Base-by-base conservation (phyloP, 805 yeast genomes). In the Yarrowia keelungensis region DNA sequence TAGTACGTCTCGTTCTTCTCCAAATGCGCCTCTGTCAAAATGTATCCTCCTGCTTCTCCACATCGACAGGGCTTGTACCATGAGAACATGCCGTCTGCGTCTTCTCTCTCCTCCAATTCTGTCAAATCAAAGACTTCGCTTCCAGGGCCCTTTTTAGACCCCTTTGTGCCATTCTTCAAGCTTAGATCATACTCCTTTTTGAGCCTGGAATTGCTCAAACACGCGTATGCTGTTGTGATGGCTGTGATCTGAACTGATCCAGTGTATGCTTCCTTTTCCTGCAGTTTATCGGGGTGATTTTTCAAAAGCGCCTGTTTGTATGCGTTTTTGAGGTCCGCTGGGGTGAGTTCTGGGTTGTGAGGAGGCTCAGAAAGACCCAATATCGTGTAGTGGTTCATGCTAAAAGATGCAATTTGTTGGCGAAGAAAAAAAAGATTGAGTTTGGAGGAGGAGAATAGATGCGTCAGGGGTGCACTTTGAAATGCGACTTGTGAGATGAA, bases 241-340 rank as follows among this genome's bases (percentile, higher is more conserved):
- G 78, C 77, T 69, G 84, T 79, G 9, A 87, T 22, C 65, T 41
- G 45, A 49, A 38, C 56, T 2, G 46, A 36, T 14, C 67, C 67
- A 19, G 61, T 22, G 41, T 66, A 53, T 15, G 41, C 12, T 50
- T 66, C 14, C 50, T 43, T n/a, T 51, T 62, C 65, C 16, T 32
- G 26, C 8, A 32, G 51, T 73, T 92, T 93, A 76, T 94, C 98
- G 0, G 98, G 98, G 76, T 94, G 98, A 2, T 84, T 76, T 3
- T 76, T 74, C 1, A 94, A 79, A 8, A 94, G 81, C 15, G 84
- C 83, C 42, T 76, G 79, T 69, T 83, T 84, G 76, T 93, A 94
- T 0, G 96, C 93, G 9, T 76, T 75, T 71, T 86, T 87, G 36
- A 93, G 81, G 14, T 70, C 22, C 12, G 45, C 46, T 10, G 56